Evolutionary conservation across 2,329 filamentous ascomycete genomes (phyloP), one percentile per base, ranked within the genome.

Genomic region (Whalleya microplaca): DNA sequence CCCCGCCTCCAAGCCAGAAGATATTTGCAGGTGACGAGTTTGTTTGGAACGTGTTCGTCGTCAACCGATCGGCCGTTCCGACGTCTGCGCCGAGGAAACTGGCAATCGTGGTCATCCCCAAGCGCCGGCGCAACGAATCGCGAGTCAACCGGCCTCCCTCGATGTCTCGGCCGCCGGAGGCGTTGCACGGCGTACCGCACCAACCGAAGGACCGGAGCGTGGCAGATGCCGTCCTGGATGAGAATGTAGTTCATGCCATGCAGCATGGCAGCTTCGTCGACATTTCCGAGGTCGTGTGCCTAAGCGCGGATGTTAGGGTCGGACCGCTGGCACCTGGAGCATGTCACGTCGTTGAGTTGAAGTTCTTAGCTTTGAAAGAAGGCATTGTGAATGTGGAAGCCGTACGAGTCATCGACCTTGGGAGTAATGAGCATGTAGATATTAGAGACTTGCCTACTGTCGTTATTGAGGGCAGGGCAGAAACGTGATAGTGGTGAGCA

Each of bases 401-500:
- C 2, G 79, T 94, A 19, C 79, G 89, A 48, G 84, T 94, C 1
- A 80, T 93, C 2, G 91, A 95, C 71, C 70, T 94, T 57, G 84
- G 79, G 20, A 89, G 84, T 32, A 87, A 91, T 67, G 89, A 93
- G 74, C 88, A 90, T 68, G 87, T 91, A 2, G 90, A 94, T 71
- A 86, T 93, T 52, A 81, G 84, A 58, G 88, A 94, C 59, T 70
- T 95, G 61, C 91, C 91, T 0, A 85, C 83, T 44, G 84, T 92
- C 64, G 74, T 91, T 51, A 80, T 88, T 16, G 73, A 78, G 56
- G 47, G 49, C 14, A 64, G 48, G 45, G 21, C 41, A 45, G 50
- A 53, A 45, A 52, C n/a, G 43, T 48, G 41, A 56, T 47, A 40
- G 23, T n/a, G n/a, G 45, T 21, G 40, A 23, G 8, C 23, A 8